Evolutionary conservation across 768 basidiomycete species (phyloP).

Genomic region (Ephemerocybe angulata): DNA sequence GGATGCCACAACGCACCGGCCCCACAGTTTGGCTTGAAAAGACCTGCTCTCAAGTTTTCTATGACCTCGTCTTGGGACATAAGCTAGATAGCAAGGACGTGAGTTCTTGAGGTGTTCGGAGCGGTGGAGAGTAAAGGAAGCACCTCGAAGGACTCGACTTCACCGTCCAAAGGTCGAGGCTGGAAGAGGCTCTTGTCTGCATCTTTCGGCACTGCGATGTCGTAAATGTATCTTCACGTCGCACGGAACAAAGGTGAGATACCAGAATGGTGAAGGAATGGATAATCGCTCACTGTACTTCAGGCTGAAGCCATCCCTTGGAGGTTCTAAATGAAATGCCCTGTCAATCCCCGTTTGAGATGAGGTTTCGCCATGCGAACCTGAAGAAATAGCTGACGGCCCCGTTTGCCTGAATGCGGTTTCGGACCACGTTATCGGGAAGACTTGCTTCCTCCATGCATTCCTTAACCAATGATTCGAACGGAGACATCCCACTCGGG

Average conservation of each 20-base stretch:
- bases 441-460: constrained; percentile 92
- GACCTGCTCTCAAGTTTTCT: constrained; percentile 55
- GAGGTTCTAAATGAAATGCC: constrained; percentile 38
- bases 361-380: constrained; percentile 33
- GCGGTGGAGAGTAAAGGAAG: no score
- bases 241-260: neutral
- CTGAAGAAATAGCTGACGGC: constrained; percentile 79
- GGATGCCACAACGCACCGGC: constrained; percentile 48
- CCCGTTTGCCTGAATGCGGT: constrained; percentile 59
- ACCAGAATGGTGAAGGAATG: constrained; percentile 2
- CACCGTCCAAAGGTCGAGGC: constrained; percentile 82
- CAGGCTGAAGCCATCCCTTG: constrained; percentile 81
- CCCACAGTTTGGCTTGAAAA: constrained; percentile 94
- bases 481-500: constrained; percentile 66
- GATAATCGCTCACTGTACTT: constrained; percentile 60
- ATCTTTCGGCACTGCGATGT: constrained; percentile 63
- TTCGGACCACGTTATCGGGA: constrained; percentile 56
- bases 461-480: constrained; percentile 84
- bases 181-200: constrained; percentile 46
- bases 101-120: no score
- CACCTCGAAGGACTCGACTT: constrained; percentile 92
- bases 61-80: constrained; percentile 61
- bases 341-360: neutral
- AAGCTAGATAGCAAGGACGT: constrained; percentile 35
- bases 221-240: constrained; percentile 73